Percentiles rank a stretch among this genome's conserved stretches.
Evolutionary conservation across 2,329 filamentous ascomycete genomes (phyloP).

Genomic region (Verticillium klebahnii): DNA sequence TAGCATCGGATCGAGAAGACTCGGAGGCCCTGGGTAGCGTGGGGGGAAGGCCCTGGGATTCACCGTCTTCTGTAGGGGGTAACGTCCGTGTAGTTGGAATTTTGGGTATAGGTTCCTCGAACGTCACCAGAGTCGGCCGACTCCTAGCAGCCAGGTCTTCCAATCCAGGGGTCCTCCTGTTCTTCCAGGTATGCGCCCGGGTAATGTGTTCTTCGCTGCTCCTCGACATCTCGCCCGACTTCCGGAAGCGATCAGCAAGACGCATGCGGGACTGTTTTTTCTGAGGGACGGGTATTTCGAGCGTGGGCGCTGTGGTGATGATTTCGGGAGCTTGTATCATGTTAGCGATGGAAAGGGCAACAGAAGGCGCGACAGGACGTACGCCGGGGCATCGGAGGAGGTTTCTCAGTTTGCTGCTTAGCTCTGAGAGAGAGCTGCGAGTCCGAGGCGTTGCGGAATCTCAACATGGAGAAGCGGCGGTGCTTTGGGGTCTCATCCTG

Average conservation of each 20-base stretch:
- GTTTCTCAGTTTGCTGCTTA: conserved; percentile 59
- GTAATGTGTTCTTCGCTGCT: conserved; percentile 9
- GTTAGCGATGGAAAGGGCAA: conserved; percentile 3
- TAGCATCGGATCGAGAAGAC: conserved; percentile 85
- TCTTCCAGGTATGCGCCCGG: conserved; percentile 24
- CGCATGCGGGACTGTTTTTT: conserved; percentile 54
- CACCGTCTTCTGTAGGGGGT: background rate
- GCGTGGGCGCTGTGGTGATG: conserved; percentile 86
- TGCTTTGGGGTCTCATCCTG: conserved; percentile 53
- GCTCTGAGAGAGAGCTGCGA: conserved; percentile 76
- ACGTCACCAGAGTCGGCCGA: conserved; percentile 27
- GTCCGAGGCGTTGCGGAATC: conserved; percentile 89
- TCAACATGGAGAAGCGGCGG: conserved; percentile 65
- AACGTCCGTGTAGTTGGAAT: background rate
- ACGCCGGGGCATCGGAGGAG: conserved; percentile 56
- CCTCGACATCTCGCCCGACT: conserved; percentile 44
- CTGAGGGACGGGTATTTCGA: conserved; percentile 48
- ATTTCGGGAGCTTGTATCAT: conserved; percentile 58
- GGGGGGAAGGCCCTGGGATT: conserved; percentile 23
- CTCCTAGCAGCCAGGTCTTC: conserved; percentile 18
- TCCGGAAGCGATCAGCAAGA: conserved; percentile 47
- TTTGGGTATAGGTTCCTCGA: conserved; percentile 50
- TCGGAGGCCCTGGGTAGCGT: conserved; percentile 37
- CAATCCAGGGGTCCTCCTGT: conserved; percentile 31
- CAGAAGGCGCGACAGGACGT: conserved; percentile 23